Evolutionary conservation across 495 filamentous ascomycete species (phyloP).

Genomic region (Podospora australis): DNA sequence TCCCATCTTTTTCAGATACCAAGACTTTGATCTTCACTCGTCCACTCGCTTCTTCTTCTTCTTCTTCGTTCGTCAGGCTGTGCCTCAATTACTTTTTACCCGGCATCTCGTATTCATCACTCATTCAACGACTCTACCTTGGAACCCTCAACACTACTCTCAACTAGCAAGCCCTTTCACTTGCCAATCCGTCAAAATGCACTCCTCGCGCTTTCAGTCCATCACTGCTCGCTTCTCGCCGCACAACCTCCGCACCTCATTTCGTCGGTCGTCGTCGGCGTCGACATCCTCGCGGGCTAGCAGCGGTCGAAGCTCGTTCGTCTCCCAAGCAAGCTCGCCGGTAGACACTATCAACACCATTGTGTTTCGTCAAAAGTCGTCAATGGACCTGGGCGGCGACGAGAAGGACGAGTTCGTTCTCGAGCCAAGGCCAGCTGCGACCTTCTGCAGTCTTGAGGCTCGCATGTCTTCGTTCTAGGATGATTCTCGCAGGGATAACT

Average conservation of each 20-base stretch:
- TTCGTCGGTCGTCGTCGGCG: conserved; percentile 40
- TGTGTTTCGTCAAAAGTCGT: conserved; percentile 41
- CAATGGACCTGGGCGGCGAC: conserved; percentile 42
- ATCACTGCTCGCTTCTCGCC: conserved; percentile 44
- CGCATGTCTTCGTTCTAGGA: conserved; percentile 36
- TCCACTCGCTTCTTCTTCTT: conserved; percentile 27
- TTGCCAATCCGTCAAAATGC: conserved; percentile 29
- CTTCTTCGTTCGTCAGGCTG: conserved; percentile 26
- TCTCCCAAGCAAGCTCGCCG: conserved; percentile 35
- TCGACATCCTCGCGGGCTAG: conserved; percentile 32
- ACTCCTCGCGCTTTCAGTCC: conserved; percentile 42
- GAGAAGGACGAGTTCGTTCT: conserved; percentile 45
- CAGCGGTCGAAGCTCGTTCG: conserved; percentile 34
- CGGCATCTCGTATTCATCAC: neutral
- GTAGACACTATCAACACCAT: conserved; percentile 47
- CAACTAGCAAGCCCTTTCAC: neutral
- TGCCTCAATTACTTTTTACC: conserved; percentile 26
- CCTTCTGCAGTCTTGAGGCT: conserved; percentile 51
- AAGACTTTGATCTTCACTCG: conserved; percentile 12
- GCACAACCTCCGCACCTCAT: conserved; percentile 40
- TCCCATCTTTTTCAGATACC: conserved; percentile 29
- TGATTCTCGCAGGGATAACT: neutral
- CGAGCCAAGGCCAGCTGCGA: conserved; percentile 48
- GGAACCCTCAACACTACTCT: neutral
- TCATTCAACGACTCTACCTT: neutral